Evolutionary conservation across 1,139 yeast species (phyloP).

Genomic region (Kazachstania sp.): DNA sequence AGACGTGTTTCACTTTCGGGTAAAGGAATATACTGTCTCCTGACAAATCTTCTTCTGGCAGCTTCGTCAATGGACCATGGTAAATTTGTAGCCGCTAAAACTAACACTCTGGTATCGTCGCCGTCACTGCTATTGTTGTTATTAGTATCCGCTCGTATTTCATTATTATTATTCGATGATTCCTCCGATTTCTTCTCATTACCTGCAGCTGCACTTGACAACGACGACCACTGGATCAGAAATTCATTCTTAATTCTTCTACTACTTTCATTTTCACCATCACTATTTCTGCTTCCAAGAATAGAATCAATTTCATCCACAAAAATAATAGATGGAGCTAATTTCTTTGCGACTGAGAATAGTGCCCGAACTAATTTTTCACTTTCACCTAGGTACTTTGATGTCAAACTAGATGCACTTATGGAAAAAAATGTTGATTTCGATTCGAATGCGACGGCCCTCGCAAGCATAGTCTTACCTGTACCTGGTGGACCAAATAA

Average conservation of each 20-base stretch:
- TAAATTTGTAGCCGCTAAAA: conserved; percentile 88
- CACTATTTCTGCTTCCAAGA: conserved; percentile 61
- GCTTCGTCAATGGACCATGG: conserved; percentile 99
- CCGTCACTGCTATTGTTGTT: background rate
- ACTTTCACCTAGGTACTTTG: conserved; percentile 88
- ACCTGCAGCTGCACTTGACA: conserved; percentile 90
- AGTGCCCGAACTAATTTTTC: conserved; percentile 89
- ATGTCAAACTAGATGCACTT: conserved; percentile 84
- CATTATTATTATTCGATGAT: background rate
- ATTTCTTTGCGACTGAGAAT: conserved; percentile 72
- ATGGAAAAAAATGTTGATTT: conserved; percentile 90
- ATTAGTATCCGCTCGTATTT: too few relatives aligned
- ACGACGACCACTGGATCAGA: conserved; percentile 89
- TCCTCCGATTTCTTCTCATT: conserved; percentile 20
- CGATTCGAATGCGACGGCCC: conserved; percentile 97
- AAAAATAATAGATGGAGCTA: conserved; percentile 90
- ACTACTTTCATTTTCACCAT: conserved; percentile 85
- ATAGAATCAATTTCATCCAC: conserved; percentile 95
- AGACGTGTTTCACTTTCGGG: conserved; percentile 81
- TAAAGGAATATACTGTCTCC: conserved; percentile 88
- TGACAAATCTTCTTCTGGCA: conserved; percentile 87
- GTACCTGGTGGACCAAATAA: conserved; percentile 98
- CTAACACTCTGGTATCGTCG: conserved; percentile 64
- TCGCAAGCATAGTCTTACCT: conserved; percentile 94
- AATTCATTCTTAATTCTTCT: conserved; percentile 91